These are phyloP conservation scores for Aspergillus affinis DNA, from an alignment of 495 filamentous ascomycete genomes.

Conservation along the genomic window DNA sequence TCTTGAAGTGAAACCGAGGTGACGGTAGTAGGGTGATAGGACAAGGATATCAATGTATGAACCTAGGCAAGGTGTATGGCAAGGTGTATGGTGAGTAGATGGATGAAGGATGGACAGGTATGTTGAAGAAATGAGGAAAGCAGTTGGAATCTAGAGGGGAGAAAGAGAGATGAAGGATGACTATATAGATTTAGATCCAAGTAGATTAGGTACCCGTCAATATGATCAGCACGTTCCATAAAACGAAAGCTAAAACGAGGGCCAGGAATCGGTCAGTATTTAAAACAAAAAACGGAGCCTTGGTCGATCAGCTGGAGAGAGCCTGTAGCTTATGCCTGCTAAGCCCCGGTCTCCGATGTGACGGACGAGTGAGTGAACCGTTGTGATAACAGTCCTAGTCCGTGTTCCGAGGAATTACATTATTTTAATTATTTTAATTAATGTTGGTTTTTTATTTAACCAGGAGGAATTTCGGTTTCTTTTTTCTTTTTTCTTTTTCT, in stretches of 20 bases:
- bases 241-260: slow-evolving; percentile 12
- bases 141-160: background rate
- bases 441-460: slow-evolving; percentile 11
- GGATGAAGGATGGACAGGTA: background rate
- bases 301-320: slow-evolving; percentile 32
- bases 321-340: slow-evolving; percentile 30
- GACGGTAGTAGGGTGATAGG: background rate
- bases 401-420: slow-evolving; percentile 24
- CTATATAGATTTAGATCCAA: slow-evolving; percentile 30
- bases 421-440: slow-evolving; percentile 13
- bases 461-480: too few species aligned
- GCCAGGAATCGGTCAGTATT: slow-evolving; percentile 17
- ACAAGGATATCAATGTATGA: slow-evolving; percentile 2
- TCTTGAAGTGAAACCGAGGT: slow-evolving; percentile 15
- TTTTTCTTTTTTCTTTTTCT: background rate
- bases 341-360: slow-evolving; percentile 29
- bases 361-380: slow-evolving; percentile 20
- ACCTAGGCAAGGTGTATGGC: background rate
- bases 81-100: background rate
- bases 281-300: slow-evolving; percentile 22
- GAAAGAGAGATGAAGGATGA: slow-evolving; percentile 20
- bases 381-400: slow-evolving; percentile 32
- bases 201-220: slow-evolving; percentile 1
- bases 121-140: slow-evolving; percentile 7
- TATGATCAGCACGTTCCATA: slow-evolving; percentile 12